A percentile compares a stretch with the other conserved stretches of the same genome.
Conservation (phyloP, 768 basidiomycete genomes). For the Chlorophyllum brunneum region DNA sequence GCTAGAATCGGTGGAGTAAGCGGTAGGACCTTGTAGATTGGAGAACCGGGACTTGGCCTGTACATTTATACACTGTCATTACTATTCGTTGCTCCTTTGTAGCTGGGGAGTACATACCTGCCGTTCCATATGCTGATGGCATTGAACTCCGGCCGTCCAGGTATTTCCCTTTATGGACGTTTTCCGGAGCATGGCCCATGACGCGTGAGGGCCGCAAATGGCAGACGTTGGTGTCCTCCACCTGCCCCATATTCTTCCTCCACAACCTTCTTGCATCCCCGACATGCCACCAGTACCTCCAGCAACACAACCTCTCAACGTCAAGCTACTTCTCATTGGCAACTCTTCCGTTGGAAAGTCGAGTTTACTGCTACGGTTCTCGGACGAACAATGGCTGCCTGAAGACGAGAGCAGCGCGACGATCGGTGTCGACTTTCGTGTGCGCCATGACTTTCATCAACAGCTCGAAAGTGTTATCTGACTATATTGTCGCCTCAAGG, state of each 20-base stretch:
- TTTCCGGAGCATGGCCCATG: not conserved
- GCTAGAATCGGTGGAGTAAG: not conserved
- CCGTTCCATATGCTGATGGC: not conserved
- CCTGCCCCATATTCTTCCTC: not conserved
- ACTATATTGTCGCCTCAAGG: slow-evolving; percentile 35
- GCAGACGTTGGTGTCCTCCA: not conserved
- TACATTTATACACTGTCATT: too few species aligned
- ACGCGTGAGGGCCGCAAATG: not conserved
- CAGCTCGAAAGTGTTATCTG: not conserved
- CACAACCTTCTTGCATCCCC: too few species aligned
- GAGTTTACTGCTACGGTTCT: slow-evolving; percentile 89
- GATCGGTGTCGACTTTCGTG: slow-evolving; percentile 83
- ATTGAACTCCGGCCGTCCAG: not conserved
- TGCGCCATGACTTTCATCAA: slow-evolving; percentile 36
- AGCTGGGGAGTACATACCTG: too few species aligned
- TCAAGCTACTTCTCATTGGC: slow-evolving; percentile 82
- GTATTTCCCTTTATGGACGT: not conserved
- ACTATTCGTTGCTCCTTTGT: too few species aligned
- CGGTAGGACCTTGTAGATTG: too few species aligned
- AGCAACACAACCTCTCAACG: slow-evolving; percentile 51
- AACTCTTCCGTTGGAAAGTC: slow-evolving; percentile 93
- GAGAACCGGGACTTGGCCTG: too few species aligned
- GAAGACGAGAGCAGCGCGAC: slow-evolving; percentile 87
- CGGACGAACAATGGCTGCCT: slow-evolving; percentile 92
- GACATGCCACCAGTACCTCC: slow-evolving; percentile 30